Evolutionary conservation across 495 filamentous ascomycete species (phyloP).

Genomic region (Letharia columbiana): DNA sequence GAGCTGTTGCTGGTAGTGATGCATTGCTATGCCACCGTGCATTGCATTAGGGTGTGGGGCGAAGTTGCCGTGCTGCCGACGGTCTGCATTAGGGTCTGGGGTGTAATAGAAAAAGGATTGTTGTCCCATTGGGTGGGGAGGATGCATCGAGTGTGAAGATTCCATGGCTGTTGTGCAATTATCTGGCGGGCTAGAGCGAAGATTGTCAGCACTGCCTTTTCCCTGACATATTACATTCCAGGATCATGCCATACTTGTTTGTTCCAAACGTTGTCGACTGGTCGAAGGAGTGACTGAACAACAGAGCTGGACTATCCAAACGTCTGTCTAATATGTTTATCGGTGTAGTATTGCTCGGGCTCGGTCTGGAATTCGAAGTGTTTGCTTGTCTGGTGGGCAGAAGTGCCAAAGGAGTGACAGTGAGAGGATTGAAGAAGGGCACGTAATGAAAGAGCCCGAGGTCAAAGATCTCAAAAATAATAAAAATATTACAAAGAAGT

Average conservation of each 20-base stretch:
- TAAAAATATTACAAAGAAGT: constrained; percentile 27
- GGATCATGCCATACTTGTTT: constrained; percentile 6
- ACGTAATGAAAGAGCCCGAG: constrained; percentile 24
- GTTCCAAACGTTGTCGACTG: neutral
- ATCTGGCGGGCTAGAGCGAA: constrained; percentile 10
- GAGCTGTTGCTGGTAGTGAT: constrained; percentile 31
- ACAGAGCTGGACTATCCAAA: constrained; percentile 28
- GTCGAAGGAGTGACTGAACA: constrained; percentile 33
- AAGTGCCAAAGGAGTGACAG: constrained; percentile 24
- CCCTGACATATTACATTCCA: neutral
- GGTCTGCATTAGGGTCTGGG: constrained; percentile 65
- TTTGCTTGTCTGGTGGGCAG: constrained; percentile 15
- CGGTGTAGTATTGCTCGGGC: neutral
- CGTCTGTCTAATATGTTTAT: constrained; percentile 33
- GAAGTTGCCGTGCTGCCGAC: constrained; percentile 74
- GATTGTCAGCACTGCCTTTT: neutral
- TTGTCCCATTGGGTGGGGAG: constrained; percentile 55
- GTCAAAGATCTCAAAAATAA: constrained; percentile 25
- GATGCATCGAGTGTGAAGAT: constrained; percentile 45
- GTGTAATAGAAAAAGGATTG: constrained; percentile 89
- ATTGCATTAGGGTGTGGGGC: constrained; percentile 56
- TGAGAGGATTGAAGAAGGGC: constrained; percentile 16
- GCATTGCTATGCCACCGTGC: constrained; percentile 44
- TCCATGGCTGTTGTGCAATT: constrained; percentile 40
- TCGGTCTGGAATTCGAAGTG: neutral